These are phyloP conservation scores for Rubus idaeus DNA, from an alignment of 306 rosid genomes.

Conservation along the genomic window DNA sequence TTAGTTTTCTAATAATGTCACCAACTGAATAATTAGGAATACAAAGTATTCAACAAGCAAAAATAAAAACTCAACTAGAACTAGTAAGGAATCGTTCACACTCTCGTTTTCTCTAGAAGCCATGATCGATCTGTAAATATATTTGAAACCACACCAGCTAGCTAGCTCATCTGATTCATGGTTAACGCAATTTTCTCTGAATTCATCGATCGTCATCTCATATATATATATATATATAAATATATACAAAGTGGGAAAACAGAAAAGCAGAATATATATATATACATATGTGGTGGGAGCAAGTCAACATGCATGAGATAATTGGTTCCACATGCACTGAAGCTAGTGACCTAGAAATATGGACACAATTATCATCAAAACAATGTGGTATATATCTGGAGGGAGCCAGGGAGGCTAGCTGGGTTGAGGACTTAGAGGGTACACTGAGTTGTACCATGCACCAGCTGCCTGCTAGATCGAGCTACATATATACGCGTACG, in stretches of 20 bases:
- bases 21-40: background rate
- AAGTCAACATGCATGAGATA: conserved; percentile 1
- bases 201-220: background rate
- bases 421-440: background rate
- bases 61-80: background rate
- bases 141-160: background rate
- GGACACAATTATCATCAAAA: background rate
- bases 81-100: background rate
- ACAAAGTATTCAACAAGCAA: background rate
- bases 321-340: background rate
- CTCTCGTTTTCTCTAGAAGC: background rate
- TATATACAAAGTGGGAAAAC: background rate
- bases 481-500: background rate
- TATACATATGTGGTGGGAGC: background rate
- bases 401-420: too few relatives aligned
- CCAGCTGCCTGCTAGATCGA: background rate
- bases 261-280: background rate
- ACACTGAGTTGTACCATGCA: background rate
- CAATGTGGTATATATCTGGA: background rate
- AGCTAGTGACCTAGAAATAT: background rate
- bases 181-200: background rate
- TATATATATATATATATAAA: background rate
- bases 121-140: background rate
- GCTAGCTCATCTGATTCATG: background rate
- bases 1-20: background rate